Conservation (phyloP, 2,329 filamentous ascomycete species). For the Pleoardoris graminearum region DNA sequence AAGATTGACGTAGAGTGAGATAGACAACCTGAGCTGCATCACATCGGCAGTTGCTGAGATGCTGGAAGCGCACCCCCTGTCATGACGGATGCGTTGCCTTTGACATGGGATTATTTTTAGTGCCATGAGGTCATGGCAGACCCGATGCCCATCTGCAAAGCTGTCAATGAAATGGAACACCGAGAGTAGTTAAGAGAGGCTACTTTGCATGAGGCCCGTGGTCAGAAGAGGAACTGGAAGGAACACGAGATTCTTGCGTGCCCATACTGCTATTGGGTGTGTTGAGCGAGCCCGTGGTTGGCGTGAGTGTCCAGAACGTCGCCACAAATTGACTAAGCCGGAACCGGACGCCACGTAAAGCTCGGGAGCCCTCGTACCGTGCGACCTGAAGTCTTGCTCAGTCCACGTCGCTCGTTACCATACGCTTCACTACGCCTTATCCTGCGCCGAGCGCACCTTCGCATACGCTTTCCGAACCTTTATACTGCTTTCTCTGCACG, state of each 20-base stretch:
- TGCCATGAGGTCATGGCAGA: slow-evolving; percentile 11
- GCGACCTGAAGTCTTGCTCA: slow-evolving; percentile 2
- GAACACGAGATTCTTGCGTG: not conserved
- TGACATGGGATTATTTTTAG: not conserved
- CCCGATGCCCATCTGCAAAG: not conserved
- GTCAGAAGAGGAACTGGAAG: too few species aligned
- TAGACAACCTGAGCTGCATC: too few species aligned
- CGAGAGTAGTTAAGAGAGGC: too few species aligned
- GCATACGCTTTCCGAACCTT: slow-evolving; percentile 1
- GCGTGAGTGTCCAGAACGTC: not conserved
- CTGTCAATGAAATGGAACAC: not conserved
- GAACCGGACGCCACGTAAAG: slow-evolving; percentile 14
- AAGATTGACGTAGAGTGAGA: slow-evolving; percentile 46
- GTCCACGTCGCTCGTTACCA: slow-evolving; percentile 35
- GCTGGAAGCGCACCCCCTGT: not conserved
- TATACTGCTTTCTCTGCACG: slow-evolving; percentile 3
- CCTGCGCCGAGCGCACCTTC: slow-evolving; percentile 9
- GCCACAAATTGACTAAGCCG: slow-evolving; percentile 10
- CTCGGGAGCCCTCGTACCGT: slow-evolving; percentile 2
- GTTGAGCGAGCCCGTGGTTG: not conserved
- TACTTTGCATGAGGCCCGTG: too few species aligned
- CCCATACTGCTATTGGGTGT: not conserved
- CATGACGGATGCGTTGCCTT: slow-evolving; percentile 3
- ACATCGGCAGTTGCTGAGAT: not conserved
- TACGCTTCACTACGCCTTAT: not conserved